Conservation (phyloP, 495 filamentous ascomycete species). For the Talaromyces trachyspermus region DNA sequence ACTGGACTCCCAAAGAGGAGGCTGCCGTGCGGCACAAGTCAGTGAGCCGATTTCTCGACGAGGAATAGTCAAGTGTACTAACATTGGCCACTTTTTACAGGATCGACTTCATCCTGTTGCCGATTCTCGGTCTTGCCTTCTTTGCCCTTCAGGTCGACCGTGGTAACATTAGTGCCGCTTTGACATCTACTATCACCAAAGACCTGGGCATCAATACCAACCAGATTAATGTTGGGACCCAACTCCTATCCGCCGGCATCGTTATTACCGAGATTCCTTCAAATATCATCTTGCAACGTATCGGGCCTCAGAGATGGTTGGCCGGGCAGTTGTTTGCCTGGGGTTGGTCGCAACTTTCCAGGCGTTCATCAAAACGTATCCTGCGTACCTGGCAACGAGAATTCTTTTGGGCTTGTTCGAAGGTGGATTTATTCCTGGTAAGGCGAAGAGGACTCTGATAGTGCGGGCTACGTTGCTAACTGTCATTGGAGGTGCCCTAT, state of each 20-base stretch:
- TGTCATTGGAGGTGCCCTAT: conserved; percentile 54
- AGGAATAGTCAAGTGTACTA: not conserved
- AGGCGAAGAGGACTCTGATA: too few species aligned
- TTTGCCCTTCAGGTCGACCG: conserved; percentile 53
- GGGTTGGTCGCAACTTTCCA: conserved; percentile 52
- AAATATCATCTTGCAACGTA: conserved; percentile 46
- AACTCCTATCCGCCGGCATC: conserved; percentile 48
- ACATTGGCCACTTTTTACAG: conserved; percentile 18
- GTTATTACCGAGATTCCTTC: conserved; percentile 52
- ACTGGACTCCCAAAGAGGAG: conserved; percentile 26
- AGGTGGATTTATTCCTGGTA: conserved; percentile 52
- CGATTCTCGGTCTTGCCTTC: conserved; percentile 47
- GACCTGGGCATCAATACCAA: conserved; percentile 49
- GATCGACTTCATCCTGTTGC: conserved; percentile 45
- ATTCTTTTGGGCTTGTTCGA: conserved; percentile 51
- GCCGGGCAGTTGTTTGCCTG: conserved; percentile 50
- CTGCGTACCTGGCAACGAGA: conserved; percentile 43
- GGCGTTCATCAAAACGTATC: conserved; percentile 46
- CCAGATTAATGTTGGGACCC: conserved; percentile 51
- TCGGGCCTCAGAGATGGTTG: conserved; percentile 50
- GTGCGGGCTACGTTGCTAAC: not conserved
- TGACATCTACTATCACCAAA: conserved; percentile 43
- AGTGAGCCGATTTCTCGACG: conserved; percentile 2
- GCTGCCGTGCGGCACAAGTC: conserved; percentile 24
- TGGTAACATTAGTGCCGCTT: conserved; percentile 41